Evolutionary conservation across 805 yeast species (phyloP).

Genomic region (Aciculoconidium aculeatum): DNA sequence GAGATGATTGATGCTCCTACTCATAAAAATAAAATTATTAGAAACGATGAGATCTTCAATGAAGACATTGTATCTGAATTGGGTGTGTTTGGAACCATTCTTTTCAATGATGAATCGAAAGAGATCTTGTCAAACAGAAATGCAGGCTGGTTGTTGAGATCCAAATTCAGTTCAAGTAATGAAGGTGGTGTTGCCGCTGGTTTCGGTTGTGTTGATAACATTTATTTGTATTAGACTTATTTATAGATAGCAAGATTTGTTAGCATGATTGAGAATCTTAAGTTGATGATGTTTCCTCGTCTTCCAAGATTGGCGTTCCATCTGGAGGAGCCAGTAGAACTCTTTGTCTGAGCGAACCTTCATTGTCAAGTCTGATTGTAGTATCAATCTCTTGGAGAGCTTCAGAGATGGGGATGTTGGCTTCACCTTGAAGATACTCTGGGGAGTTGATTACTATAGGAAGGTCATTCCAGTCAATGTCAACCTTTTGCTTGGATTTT

Average conservation of each 20-base stretch:
- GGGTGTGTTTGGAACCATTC: slow-evolving; percentile 80
- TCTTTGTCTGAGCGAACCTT: no score
- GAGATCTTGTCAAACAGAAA: slow-evolving; percentile 55
- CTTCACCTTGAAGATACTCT: no score
- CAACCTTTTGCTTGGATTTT: not conserved
- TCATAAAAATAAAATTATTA: slow-evolving; percentile 60
- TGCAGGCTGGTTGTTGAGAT: slow-evolving; percentile 83
- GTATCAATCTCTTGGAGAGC: no score
- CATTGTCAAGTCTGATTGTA: no score
- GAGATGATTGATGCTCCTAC: slow-evolving; percentile 81
- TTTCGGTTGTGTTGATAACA: slow-evolving; percentile 91
- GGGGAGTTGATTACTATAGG: no score
- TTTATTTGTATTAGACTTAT: slow-evolving; percentile 43
- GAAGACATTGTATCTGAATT: slow-evolving; percentile 85
- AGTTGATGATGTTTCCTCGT: no score
- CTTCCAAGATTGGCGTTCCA: no score
- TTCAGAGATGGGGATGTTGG: no score
- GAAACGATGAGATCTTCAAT: slow-evolving; percentile 54
- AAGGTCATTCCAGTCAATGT: not conserved
- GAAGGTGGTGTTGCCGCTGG: slow-evolving; percentile 99
- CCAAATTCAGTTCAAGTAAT: slow-evolving; percentile 79
- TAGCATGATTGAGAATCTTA: no score
- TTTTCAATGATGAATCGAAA: slow-evolving; percentile 64
- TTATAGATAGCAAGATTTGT: no score
- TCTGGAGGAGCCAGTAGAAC: no score